phyloP scores from a whole-genome alignment of 805 yeast genomes.

The Starmerella vaccinii region DNA sequence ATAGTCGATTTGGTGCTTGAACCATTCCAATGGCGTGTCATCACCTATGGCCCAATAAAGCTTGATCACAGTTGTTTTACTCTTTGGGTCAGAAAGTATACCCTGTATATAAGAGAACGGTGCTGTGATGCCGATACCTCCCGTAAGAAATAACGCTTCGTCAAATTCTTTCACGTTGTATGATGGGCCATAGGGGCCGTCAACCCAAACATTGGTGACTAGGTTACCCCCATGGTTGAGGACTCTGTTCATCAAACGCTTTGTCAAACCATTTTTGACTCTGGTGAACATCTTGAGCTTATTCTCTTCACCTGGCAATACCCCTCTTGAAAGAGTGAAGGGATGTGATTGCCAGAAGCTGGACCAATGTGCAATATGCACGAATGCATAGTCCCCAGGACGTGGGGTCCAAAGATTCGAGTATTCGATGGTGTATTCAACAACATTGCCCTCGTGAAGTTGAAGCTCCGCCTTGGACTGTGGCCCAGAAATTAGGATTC shows the following conservation, averaged over 20 bases:
- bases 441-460: conserved; percentile 13
- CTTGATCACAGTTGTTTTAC: conserved; percentile 21
- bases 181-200: conserved; percentile 53
- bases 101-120: conserved; percentile 37
- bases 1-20: conserved; percentile 34
- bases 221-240: conserved; percentile 27
- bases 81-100: conserved; percentile 21
- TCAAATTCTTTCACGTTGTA: conserved; percentile 35
- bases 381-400: conserved; percentile 5
- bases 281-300: conserved; percentile 15
- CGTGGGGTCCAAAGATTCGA: background rate
- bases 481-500: conserved; percentile 32
- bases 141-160: conserved; percentile 39
- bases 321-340: conserved; percentile 37
- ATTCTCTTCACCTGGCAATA: conserved; percentile 6
- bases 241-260: conserved; percentile 31
- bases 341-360: conserved; percentile 32
- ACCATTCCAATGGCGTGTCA: conserved; percentile 42
- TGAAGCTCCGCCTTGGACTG: conserved; percentile 1
- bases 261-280: conserved; percentile 46
- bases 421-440: conserved; percentile 13
- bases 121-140: conserved; percentile 55
- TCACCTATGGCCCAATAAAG: conserved; percentile 60
- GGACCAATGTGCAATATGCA: conserved; percentile 1
- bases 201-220: conserved; percentile 35